Conservation (phyloP, 164 flowering plant species). For the Tetracentron sinense region DNA sequence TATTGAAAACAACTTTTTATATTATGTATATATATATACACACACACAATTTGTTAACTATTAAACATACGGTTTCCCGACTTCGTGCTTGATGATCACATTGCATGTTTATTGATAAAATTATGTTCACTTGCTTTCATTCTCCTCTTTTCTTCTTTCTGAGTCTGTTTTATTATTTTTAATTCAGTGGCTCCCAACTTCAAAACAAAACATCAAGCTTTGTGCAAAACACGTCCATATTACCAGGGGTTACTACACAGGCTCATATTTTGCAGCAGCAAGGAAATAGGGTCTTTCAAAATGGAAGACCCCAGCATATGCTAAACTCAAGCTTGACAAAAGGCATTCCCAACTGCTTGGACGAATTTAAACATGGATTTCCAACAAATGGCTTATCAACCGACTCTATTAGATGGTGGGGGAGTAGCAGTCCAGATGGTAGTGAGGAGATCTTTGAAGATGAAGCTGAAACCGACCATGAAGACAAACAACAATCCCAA, state of each 20-base stretch:
- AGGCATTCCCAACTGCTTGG: conserved; percentile 26
- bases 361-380: conserved; percentile 72
- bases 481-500: conserved; percentile 16
- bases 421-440: conserved; percentile 24
- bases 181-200: conserved; percentile 23
- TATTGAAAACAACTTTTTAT: too few species aligned
- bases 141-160: too few species aligned
- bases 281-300: conserved; percentile 26
- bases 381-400: conserved; percentile 62
- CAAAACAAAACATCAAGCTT: conserved; percentile 19
- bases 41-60: too few species aligned
- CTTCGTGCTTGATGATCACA: too few species aligned
- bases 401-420: conserved; percentile 64
- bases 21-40: too few species aligned
- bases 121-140: too few species aligned
- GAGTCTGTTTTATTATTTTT: too few species aligned
- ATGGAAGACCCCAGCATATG: conserved; percentile 19
- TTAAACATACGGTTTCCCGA: too few species aligned
- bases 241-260: conserved; percentile 9
- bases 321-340: conserved; percentile 21
- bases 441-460: conserved; percentile 12
- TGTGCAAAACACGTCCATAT: conserved; percentile 19
- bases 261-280: conserved; percentile 29
- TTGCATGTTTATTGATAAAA: too few species aligned
- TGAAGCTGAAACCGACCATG: conserved; percentile 18